Evolutionary conservation across 1,284 basidiomycete species (phyloP), one percentile per base, ranked within the genome.

Genomic region (Sanghuangporus sanghuang): DNA sequence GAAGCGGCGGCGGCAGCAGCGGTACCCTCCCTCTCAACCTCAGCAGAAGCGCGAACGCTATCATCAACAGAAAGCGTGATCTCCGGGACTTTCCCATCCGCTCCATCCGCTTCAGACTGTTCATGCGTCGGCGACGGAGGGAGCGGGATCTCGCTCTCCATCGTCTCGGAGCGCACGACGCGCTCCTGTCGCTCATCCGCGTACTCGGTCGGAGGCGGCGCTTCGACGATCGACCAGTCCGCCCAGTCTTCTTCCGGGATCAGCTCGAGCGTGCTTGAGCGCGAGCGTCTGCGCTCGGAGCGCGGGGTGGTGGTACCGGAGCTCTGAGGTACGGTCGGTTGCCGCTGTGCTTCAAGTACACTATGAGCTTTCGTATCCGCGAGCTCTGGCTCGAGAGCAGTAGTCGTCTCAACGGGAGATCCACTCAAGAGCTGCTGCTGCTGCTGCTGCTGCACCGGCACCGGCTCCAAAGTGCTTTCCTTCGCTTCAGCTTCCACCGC

Each of bases 221-320:
- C 53, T 14, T 64, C 63, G 53, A 61, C 32, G 7, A 64, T 5
- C 23, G 48, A 39, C 59, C 63, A 64, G 35, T 64, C 62, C 23
- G 57, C 62, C 39, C 23, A 50, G 38, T 59, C 62, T 52, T 64
- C 63, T 40, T 63, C 62, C 3, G 63, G 59, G 16, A 64, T 64
- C 7, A 59, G 61, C 21, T 48, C 63, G 2, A 64, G 59, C 2
- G 63, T 64, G 9, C 44, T 39, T 7, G 63, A 64, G n/a, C 52
- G 52, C 16, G 46, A 38, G 11, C 46, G 63, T 16, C 46, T 44
- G 4, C 39, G 55, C 11, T 36, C 54, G 42, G 39, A 44, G 3
- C 52, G 53, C 21, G 52, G 42, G 53, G 40, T 46, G 6, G 27
- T 3, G 16, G 44, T n/a, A 9, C 27, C 16, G 7, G 52, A 39